Base-by-base conservation (phyloP, 2,329 filamentous ascomycete genomes). In the Leptographium radiaticola region DNA sequence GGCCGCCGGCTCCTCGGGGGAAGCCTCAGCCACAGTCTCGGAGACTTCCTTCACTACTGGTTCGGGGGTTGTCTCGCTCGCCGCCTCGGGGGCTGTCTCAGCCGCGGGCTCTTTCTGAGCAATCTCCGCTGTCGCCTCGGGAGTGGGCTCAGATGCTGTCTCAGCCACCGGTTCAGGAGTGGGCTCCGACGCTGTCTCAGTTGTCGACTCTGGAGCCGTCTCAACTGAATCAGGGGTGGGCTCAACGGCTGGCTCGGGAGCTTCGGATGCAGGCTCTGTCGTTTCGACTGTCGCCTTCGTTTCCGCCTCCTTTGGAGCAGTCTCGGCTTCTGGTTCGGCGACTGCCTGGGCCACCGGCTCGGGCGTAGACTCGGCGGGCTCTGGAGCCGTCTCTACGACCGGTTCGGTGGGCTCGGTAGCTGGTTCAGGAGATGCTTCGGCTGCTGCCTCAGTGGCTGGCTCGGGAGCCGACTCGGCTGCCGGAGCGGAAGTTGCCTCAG, bases 61-160 rank as follows among this genome's bases (percentile, higher is more conserved):
- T 5, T 48, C 52, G 45, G 48, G 18, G 34, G 57, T 56, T 9
- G 44, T 30, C 44, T 57, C 57, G 12, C 43, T 38, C 1, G 52
- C 12, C 15, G 54, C 20, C 12, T 53, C 59, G 39, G 56, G 45
- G n/a, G 49, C 51, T 20, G 46, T 54, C 4, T 59, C 55, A n/a
- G 20, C 50, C 3, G 15, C 30, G 2, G 45, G 20, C 36, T 52
- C 42, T 34, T 42, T 38, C 6, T 12, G 33, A 18, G 44, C 18
- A 8, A 10, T n/a, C 13, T 55, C 50, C 1, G 4, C 36, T 13
- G 57, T 52, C 7, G n/a, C 34, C 34, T 54, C 56, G n/a, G 42
- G 39, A 30, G 50, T 53, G 0, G 36, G 18, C 47, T 52, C 49
- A 5, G 11, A 15, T 30, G 49, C 48, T 11, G 55, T 55, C 43